phyloP scores from a whole-genome alignment of 495 filamentous ascomycete species.

The Corynascus novoguineensis region DNA sequence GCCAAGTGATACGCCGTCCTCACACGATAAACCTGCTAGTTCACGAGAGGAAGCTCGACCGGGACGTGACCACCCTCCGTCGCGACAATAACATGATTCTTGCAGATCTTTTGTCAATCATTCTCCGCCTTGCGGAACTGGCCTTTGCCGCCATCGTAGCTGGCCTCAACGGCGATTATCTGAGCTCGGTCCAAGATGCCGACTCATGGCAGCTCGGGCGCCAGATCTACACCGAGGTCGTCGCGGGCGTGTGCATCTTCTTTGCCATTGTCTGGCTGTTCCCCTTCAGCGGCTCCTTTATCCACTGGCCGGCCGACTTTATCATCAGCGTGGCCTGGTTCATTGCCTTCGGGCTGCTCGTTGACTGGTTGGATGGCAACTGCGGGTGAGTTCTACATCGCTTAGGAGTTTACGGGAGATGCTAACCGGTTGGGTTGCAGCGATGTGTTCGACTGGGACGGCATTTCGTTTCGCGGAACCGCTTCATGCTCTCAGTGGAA shows the following conservation, averaged over 20 bases:
- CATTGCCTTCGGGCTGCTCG: constrained; percentile 57
- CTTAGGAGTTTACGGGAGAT: too few species aligned
- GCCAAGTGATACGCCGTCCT: neutral
- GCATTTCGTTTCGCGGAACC: constrained; percentile 76
- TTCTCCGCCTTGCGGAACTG: constrained; percentile 44
- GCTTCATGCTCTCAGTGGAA: constrained; percentile 61
- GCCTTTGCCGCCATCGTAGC: constrained; percentile 45
- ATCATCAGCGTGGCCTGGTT: constrained; percentile 59
- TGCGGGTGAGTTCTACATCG: constrained; percentile 48
- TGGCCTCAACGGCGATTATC: constrained; percentile 43
- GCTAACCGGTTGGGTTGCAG: constrained; percentile 25
- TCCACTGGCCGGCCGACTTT: constrained; percentile 50
- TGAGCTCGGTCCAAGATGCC: constrained; percentile 28
- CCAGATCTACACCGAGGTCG: constrained; percentile 46
- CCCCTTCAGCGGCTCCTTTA: constrained; percentile 41
- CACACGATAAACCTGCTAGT: neutral
- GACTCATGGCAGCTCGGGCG: constrained; percentile 38
- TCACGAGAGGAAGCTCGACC: neutral
- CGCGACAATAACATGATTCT: constrained; percentile 35
- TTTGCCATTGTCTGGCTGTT: constrained; percentile 45
- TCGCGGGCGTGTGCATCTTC: constrained; percentile 43
- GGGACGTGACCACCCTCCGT: neutral
- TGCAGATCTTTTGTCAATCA: constrained; percentile 35
- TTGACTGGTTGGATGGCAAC: constrained; percentile 44
- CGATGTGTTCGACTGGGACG: constrained; percentile 87